phyloP scores from a whole-genome alignment of 2,329 filamentous ascomycete genomes.

The Cercospora janseana region DNA sequence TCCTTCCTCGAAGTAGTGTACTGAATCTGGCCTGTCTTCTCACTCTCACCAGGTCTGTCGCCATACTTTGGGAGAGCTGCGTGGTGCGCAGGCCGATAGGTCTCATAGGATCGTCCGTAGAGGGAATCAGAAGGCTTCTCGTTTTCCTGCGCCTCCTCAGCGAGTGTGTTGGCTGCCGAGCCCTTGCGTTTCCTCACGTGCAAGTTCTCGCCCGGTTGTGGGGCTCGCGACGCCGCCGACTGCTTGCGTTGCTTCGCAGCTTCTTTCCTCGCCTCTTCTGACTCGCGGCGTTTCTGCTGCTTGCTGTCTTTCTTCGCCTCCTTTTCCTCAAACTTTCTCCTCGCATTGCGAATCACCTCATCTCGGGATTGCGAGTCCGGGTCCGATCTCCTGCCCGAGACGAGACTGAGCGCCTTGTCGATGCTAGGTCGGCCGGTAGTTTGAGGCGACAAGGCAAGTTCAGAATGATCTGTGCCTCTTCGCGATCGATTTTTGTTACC shows the following conservation, averaged over 20 bases:
- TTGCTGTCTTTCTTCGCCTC: constrained; percentile 58
- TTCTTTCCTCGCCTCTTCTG: constrained; percentile 49
- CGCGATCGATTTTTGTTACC: constrained; percentile 43
- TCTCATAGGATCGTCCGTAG: constrained; percentile 27
- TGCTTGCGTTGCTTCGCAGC: constrained; percentile 44
- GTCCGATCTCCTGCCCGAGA: constrained; percentile 43
- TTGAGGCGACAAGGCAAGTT: constrained; percentile 48
- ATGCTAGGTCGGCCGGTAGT: constrained; percentile 54
- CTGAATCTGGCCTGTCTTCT: constrained; percentile 25
- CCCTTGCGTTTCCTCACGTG: constrained; percentile 26
- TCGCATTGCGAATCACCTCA: constrained; percentile 55
- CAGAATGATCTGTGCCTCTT: constrained; percentile 49
- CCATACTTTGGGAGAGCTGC: constrained; percentile 31
- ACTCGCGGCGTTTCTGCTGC: constrained; percentile 44
- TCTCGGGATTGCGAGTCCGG: constrained; percentile 54
- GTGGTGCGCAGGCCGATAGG: constrained; percentile 27
- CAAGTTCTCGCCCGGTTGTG: constrained; percentile 20
- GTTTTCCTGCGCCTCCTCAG: constrained; percentile 21
- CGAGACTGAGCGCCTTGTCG: constrained; percentile 55
- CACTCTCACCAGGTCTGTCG: constrained; percentile 27
- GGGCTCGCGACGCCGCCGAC: constrained; percentile 40
- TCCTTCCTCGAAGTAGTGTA: constrained; percentile 8
- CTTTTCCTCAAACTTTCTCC: constrained; percentile 58
- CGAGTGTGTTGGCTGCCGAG: constrained; percentile 19
- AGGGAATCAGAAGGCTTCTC: constrained; percentile 11